Evolutionary conservation across 768 basidiomycete species (phyloP), one percentile per base, ranked within the genome.

Genomic region (Suillus occidentalis): DNA sequence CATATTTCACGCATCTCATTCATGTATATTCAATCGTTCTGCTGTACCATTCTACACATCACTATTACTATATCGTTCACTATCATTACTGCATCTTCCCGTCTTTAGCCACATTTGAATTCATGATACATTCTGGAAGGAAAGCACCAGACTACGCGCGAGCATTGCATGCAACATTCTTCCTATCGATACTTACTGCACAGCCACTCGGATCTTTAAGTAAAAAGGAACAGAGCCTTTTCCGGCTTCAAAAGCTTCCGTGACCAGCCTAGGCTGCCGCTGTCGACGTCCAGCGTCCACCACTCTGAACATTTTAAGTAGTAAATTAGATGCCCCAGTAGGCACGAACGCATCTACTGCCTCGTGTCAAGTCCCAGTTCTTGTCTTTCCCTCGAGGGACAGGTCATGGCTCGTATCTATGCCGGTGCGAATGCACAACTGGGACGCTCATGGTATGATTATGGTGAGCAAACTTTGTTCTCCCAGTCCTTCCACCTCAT

Each of bases 381-480:
- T 69, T 63, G 66, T 68, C 72, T 28, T 65, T 59, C 61, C 63
- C 50, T 61, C 6, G 49, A 57, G 61, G 56, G 64, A 60, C 68
- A 57, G 55, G 40, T 66, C 66, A 83, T 85, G 82, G 80, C 84
- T 65, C 79, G 81, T 68, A 75, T 87, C 42, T 87, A 89, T 65
- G 75, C 84, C 40, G 77, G 85, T 73, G 87, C 85, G 53, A 88
- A 88, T 71, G 82, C 83, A 65, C 79, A 80, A 65, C 75, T 87
- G 28, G 87, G 87, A 34, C 77, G 77, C 70, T 75, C 81, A 42
- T 89, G 87, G 87, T 87, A 85, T 72, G 87, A 87, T 70, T 88
- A 88, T 70, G 85, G 86, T 86, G 63, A 65, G 82, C 57, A 55
- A 61, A 53, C 25, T 22, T 40, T n/a, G 25, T 20, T 42, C 50